These are phyloP conservation scores for Citeromyces nyonsensis DNA, from an alignment of 805 yeast species.

Conservation along the genomic window DNA sequence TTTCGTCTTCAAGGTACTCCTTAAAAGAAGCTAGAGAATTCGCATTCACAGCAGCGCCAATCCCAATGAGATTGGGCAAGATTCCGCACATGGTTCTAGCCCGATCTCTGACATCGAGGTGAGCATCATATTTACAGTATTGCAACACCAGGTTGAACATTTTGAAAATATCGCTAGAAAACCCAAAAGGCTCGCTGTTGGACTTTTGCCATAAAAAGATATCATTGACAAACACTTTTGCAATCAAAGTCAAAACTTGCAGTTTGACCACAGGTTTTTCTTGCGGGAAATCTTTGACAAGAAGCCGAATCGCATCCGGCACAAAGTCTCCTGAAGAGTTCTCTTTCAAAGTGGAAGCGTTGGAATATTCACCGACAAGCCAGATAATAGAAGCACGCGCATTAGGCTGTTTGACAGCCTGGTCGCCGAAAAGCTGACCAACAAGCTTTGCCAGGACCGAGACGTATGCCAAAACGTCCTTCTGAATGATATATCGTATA, in stretches of 20 bases:
- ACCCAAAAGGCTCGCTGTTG: slow-evolving; percentile 11
- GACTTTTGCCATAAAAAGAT: slow-evolving; percentile 20
- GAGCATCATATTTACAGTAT: slow-evolving; percentile 57
- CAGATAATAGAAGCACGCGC: slow-evolving; percentile 81
- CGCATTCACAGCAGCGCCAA: slow-evolving; percentile 16
- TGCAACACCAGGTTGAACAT: slow-evolving; percentile 49
- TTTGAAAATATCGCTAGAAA: slow-evolving; percentile 21
- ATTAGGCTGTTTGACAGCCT: slow-evolving; percentile 6
- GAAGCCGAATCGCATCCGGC: slow-evolving; percentile 59
- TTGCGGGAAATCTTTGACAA: slow-evolving; percentile 33
- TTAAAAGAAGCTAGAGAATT: slow-evolving; percentile 7
- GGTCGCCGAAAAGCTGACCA: slow-evolving; percentile 8
- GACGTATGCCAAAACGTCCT: slow-evolving; percentile 34
- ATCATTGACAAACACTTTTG: slow-evolving; percentile 51
- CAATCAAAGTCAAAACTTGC: slow-evolving; percentile 58
- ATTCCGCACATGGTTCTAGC: slow-evolving; percentile 61
- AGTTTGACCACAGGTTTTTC: slow-evolving; percentile 47
- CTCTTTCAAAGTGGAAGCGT: slow-evolving; percentile 7
- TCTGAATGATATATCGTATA: slow-evolving; percentile 57
- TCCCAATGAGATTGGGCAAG: slow-evolving; percentile 19
- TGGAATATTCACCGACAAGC: slow-evolving; percentile 76
- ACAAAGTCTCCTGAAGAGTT: slow-evolving; percentile 24
- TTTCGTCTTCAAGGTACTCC: slow-evolving; percentile 2
- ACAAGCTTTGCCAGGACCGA: slow-evolving; percentile 36
- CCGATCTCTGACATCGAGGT: slow-evolving; percentile 70